Percentiles rank a stretch among this genome's conserved stretches.
Conservation (phyloP, 768 basidiomycete species). For the Macrolepiota fuliginosa region DNA sequence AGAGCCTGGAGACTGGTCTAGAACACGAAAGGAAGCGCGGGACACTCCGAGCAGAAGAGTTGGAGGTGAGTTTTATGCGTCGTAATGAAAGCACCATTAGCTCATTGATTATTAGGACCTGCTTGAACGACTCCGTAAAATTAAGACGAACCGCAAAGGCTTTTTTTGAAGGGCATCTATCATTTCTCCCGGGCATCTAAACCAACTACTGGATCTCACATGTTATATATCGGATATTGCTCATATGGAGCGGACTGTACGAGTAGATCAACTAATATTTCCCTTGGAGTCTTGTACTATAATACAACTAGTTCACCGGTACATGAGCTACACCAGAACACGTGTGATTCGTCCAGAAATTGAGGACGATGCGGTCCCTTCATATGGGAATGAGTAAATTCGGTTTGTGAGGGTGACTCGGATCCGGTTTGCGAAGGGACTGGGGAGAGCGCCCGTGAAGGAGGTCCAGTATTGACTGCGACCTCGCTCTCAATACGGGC, state of each 20-base stretch:
- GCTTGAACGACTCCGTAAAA: slow-evolving; percentile 48
- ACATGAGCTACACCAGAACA: slow-evolving; percentile 89
- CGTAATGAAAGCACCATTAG: background rate
- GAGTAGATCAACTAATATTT: slow-evolving; percentile 14
- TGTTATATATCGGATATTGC: slow-evolving; percentile 8
- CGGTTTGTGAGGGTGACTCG: slow-evolving; percentile 25
- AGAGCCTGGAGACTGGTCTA: slow-evolving; percentile 75
- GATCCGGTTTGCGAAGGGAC: slow-evolving; percentile 37
- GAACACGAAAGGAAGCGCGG: slow-evolving; percentile 68
- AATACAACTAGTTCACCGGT: slow-evolving; percentile 79
- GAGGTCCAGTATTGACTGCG: slow-evolving; percentile 40
- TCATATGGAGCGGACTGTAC: slow-evolving; percentile 13
- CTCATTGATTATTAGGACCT: slow-evolving; percentile 43
- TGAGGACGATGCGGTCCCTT: slow-evolving; percentile 51
- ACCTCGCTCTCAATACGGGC: slow-evolving; percentile 85
- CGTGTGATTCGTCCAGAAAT: slow-evolving; percentile 84
- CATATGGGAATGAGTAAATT: slow-evolving; percentile 19
- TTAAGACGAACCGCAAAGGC: slow-evolving; percentile 49
- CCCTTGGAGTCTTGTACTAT: slow-evolving; percentile 24
- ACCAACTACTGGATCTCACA: slow-evolving; percentile 6
- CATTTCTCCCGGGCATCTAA: slow-evolving; percentile 9
- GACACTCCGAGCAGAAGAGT: slow-evolving; percentile 63
- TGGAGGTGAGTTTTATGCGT: slow-evolving; percentile 52
- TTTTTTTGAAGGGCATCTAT: slow-evolving; percentile 10
- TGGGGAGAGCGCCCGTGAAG: slow-evolving; percentile 56